Base-by-base conservation (phyloP, 441 rosid species). In the Gossypium gossypioides region DNA sequence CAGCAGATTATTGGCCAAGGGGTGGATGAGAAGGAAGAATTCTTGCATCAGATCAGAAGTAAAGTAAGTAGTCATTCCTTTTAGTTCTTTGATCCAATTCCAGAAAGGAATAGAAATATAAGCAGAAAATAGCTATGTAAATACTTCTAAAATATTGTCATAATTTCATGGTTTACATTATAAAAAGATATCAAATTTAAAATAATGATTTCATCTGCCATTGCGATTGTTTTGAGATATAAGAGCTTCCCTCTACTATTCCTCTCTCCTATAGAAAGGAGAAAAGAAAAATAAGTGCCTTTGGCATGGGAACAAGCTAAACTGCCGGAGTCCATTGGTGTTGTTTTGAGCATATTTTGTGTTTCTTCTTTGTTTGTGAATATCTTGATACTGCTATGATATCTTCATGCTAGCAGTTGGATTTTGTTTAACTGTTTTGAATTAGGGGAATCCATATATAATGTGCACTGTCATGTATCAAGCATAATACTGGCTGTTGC, bases 1-100 rank as follows among this genome's bases (percentile, higher is more conserved):
- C 82, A 63, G 82, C 77, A 44, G 69, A 67, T 78, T 76, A 82
- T 73, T 52, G 79, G 74, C 61, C 80, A 78, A 75, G 84, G 74
- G 68, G 19, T 68, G 73, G 91, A 83, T 44, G 94, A 88, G 64
- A 85, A 84, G 82, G 96, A 80, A 18, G 96, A 94, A 71, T 89
- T 94, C 75, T 85, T 89, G 75, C 87, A 86, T 61, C 97, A 91
- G 81, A 91, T 91, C 48, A 79, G 92, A 86, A 57, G 83, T 52
- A 89, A 90, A 83, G 94, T 89, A 73, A 83, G 96, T 80, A 62
- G 65, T 40, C 13, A 42, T 67, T 68, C 68, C 72, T 66, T 2
- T 24, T n/a, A n/a, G n/a, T 65, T 51, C 9, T 13, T 65, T 22
- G 10, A 44, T 22, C 54, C 44, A 65, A 65, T 44, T 22, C 69